phyloP scores from a whole-genome alignment of 805 yeast genomes.

The Yamadazyma phyllophila region DNA sequence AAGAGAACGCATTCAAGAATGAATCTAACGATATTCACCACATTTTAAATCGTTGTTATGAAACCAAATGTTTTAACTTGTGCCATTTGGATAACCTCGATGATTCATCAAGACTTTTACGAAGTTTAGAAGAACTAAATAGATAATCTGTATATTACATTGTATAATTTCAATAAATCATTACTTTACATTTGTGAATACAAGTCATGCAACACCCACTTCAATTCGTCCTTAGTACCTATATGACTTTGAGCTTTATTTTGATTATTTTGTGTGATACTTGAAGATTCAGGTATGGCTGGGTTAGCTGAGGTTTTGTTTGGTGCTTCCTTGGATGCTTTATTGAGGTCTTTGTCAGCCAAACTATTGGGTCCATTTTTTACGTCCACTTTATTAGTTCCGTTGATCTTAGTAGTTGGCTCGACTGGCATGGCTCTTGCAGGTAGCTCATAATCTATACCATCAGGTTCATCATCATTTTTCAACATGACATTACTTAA shows the following conservation, averaged over 20 bases:
- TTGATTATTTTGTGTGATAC: slow-evolving; percentile 14
- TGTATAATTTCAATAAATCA: slow-evolving; percentile 8
- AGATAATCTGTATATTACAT: slow-evolving; percentile 7
- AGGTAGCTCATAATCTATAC: slow-evolving; percentile 28
- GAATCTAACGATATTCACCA: not conserved
- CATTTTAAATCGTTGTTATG: not conserved
- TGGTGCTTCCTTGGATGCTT: not conserved
- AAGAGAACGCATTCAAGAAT: not conserved
- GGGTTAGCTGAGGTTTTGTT: too few species aligned
- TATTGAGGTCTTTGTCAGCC: slow-evolving; percentile 4
- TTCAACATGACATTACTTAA: slow-evolving; percentile 48
- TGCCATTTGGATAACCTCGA: slow-evolving; percentile 3
- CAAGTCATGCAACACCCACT: slow-evolving; percentile 69
- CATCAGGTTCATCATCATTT: slow-evolving; percentile 59
- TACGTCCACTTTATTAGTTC: not conserved
- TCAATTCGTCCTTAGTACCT: slow-evolving; percentile 66
- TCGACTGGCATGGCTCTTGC: slow-evolving; percentile 18
- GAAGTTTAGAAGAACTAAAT: slow-evolving; percentile 2
- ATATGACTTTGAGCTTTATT: slow-evolving; percentile 30
- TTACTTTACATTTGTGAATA: slow-evolving; percentile 33
- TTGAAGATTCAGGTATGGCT: too few species aligned
- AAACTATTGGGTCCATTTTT: slow-evolving; percentile 5
- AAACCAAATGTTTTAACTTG: slow-evolving; percentile 1
- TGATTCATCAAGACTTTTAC: not conserved
- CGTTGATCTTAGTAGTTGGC: slow-evolving; percentile 1